These are phyloP conservation scores for Rhododendron ferrugineum DNA, from an alignment of 148 eudicot genomes.

Conservation along the genomic window DNA sequence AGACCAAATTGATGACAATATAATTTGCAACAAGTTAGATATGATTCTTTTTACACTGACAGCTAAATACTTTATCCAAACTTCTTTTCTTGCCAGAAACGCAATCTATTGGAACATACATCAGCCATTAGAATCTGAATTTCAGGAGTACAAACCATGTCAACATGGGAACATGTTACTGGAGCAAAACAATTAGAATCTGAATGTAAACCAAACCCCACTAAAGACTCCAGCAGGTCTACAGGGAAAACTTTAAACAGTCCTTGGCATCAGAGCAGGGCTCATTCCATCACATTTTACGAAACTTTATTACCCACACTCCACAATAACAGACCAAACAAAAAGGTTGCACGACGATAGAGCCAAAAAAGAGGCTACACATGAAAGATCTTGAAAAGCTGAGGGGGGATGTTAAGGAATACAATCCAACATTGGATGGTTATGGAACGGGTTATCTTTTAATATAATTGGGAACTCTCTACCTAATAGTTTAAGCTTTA, in stretches of 20 bases:
- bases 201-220: background rate
- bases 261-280: background rate
- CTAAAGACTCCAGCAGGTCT: background rate
- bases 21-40: background rate
- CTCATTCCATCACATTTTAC: background rate
- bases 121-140: background rate
- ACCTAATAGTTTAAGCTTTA: background rate
- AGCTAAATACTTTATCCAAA: background rate
- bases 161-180: background rate
- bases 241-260: background rate
- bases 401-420: background rate
- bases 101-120: background rate
- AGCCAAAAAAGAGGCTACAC: background rate
- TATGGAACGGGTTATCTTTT: background rate
- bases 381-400: background rate
- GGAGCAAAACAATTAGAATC: background rate
- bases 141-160: background rate
- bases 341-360: background rate
- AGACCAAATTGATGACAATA: background rate
- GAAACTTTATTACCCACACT: background rate
- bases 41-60: background rate
- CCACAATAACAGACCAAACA: background rate
- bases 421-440: background rate
- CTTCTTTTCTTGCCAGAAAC: background rate
- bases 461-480: background rate